Evolutionary conservation across 768 basidiomycete genomes (phyloP).

Genomic region (Mycena belliarum): DNA sequence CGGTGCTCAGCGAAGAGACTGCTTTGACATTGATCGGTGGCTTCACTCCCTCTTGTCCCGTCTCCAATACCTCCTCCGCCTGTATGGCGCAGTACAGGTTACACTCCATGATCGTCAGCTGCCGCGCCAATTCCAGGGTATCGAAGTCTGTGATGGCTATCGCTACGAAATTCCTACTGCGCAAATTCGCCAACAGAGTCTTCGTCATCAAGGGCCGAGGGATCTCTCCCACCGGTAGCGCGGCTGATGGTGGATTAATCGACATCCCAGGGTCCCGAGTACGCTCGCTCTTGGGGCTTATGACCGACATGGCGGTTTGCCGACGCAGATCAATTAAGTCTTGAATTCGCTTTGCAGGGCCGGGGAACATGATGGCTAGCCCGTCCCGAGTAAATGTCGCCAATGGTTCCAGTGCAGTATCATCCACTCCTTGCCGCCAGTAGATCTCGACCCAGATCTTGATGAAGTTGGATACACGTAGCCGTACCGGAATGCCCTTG

Average conservation of each 20-base stretch:
- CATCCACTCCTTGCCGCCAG: conserved; percentile 81
- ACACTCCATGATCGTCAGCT: conserved; percentile 93
- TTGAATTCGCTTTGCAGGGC: conserved; percentile 70
- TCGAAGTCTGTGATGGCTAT: conserved; percentile 91
- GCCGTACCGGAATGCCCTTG: conserved; percentile 87
- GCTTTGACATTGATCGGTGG: conserved; percentile 75
- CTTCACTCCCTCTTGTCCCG: conserved; percentile 68
- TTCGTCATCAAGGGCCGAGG: conserved; percentile 89
- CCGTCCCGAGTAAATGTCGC: conserved; percentile 64
- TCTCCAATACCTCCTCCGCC: conserved; percentile 87
- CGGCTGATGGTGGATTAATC: conserved; percentile 57
- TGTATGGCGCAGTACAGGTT: conserved; percentile 82
- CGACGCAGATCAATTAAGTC: conserved; percentile 63
- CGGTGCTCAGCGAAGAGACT: conserved; percentile 85
- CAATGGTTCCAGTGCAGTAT: conserved; percentile 57
- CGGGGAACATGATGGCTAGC: conserved; percentile 61
- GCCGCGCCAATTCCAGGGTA: conserved; percentile 86
- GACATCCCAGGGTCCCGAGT: conserved; percentile 76
- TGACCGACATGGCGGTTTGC: conserved; percentile 45
- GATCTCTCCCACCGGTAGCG: conserved; percentile 57
- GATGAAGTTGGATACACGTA: conserved; percentile 90
- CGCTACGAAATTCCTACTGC: conserved; percentile 60
- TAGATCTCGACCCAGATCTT: conserved; percentile 92
- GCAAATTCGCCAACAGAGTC: conserved; percentile 64
- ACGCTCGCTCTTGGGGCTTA: conserved; percentile 63